Evolutionary conservation across 2,329 filamentous ascomycete species (phyloP).

Genomic region (Podosphaera leucotricha): DNA sequence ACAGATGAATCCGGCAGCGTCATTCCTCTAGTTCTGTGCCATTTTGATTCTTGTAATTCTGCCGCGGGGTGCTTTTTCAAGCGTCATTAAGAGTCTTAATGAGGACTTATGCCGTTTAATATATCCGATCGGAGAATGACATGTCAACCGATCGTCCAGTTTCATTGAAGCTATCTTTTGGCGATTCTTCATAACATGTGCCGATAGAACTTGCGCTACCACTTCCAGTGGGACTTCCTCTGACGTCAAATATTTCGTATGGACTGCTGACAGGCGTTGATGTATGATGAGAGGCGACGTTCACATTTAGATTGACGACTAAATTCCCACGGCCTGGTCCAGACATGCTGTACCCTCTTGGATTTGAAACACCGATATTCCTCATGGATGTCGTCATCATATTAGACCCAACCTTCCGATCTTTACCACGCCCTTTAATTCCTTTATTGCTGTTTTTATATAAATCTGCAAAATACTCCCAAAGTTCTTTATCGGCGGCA

Average conservation of each 20-base stretch:
- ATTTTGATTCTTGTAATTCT: background rate
- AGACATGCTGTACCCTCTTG: constrained; percentile 4
- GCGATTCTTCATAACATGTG: constrained; percentile 22
- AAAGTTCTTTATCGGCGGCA: constrained; percentile 48
- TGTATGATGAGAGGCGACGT: background rate
- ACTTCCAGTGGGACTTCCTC: constrained; percentile 17
- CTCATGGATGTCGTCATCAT: constrained; percentile 3
- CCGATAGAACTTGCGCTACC: constrained; percentile 16
- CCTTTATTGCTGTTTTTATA: constrained; percentile 98
- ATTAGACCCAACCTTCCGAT: constrained; percentile 33
- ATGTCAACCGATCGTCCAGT: constrained; percentile 14
- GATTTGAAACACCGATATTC: constrained; percentile 1
- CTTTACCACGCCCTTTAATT: constrained; percentile 85
- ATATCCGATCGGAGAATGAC: constrained; percentile 22
- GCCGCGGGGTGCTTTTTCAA: background rate
- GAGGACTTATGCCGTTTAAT: constrained; percentile 10
- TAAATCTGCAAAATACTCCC: constrained; percentile 63
- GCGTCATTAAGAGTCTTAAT: background rate
- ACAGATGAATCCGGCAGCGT: too few relatives aligned
- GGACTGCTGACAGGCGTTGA: constrained; percentile 1
- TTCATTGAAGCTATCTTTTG: constrained; percentile 9
- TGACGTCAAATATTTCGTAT: constrained; percentile 25
- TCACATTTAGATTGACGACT: constrained; percentile 1
- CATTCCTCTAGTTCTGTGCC: too few relatives aligned
- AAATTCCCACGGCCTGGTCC: constrained; percentile 7